Conservation (phyloP, 129 eudicot species). For the Silybum marianum region DNA sequence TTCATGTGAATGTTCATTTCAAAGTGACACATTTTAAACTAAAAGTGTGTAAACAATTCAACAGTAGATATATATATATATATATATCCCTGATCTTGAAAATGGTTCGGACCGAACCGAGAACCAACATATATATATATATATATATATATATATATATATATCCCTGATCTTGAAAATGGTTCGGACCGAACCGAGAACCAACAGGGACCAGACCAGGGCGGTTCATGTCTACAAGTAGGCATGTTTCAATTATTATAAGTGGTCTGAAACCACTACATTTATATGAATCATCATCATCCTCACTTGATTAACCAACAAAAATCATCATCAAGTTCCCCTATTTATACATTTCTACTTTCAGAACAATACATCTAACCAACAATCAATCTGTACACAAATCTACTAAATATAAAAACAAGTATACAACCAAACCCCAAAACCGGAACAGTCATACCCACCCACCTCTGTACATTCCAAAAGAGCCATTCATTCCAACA, state of each 20-base stretch:
- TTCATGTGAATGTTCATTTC: no score
- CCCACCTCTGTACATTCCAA: conserved; percentile 28
- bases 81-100: no score
- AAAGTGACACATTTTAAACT: no score
- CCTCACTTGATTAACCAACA: conserved; percentile 27
- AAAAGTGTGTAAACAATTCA: no score
- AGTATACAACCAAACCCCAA: not conserved
- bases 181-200: no score
- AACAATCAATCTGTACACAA: conserved; percentile 35
- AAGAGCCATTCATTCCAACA: not conserved
- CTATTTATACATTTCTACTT: conserved; percentile 33
- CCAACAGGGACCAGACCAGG: not conserved
- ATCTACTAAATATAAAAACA: not conserved
- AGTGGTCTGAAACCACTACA: not conserved
- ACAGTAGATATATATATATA: no score
- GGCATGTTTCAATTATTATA: not conserved
- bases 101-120: no score
- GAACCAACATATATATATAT: no score
- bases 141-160: no score
- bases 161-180: no score
- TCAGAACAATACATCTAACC: conserved; percentile 23
- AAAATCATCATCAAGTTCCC: conserved; percentile 10
- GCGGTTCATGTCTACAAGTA: not conserved
- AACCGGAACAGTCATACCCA: not conserved
- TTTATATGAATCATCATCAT: not conserved